Conservation (phyloP, 176 grass and related monocot genomes). For the Saccharum officinarum region DNA sequence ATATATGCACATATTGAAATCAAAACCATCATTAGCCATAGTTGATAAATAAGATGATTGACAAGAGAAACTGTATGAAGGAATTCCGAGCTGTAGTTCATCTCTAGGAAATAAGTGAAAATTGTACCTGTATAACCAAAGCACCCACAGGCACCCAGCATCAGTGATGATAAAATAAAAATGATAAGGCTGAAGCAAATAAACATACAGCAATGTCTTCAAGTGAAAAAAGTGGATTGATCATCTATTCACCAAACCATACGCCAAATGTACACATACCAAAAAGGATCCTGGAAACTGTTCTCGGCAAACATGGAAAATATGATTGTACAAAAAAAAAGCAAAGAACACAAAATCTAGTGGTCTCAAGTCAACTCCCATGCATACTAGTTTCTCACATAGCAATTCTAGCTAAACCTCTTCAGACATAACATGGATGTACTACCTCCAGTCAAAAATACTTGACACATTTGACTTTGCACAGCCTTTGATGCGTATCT, state of each 20-base stretch:
- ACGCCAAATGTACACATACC: constrained; percentile 1
- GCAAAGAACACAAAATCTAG: not conserved
- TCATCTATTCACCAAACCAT: not conserved
- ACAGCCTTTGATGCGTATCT: not conserved
- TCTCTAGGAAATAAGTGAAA: constrained; percentile 97
- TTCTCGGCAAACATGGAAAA: not conserved
- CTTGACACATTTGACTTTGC: not conserved
- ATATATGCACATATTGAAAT: constrained; percentile 97
- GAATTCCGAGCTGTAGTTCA: constrained; percentile 68
- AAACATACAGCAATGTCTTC: not conserved
- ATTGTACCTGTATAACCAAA: constrained; percentile 73
- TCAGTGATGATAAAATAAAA: constrained; percentile 20
- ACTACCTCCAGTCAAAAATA: not conserved
- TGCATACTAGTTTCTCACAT: constrained; percentile 2
- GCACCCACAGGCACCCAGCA: not conserved
- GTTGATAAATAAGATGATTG: constrained; percentile 78
- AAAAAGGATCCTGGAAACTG: constrained; percentile 1
- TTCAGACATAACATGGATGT: not conserved
- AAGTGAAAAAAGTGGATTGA: not conserved
- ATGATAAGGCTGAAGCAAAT: not conserved
- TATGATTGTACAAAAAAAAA: not conserved
- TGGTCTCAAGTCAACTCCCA: not conserved
- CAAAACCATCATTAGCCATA: constrained; percentile 89
- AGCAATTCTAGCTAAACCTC: not conserved
- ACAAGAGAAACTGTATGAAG: constrained; percentile 94